Conservation (phyloP, 2,329 filamentous ascomycete genomes). For the Trichophyton schoenleinii region DNA sequence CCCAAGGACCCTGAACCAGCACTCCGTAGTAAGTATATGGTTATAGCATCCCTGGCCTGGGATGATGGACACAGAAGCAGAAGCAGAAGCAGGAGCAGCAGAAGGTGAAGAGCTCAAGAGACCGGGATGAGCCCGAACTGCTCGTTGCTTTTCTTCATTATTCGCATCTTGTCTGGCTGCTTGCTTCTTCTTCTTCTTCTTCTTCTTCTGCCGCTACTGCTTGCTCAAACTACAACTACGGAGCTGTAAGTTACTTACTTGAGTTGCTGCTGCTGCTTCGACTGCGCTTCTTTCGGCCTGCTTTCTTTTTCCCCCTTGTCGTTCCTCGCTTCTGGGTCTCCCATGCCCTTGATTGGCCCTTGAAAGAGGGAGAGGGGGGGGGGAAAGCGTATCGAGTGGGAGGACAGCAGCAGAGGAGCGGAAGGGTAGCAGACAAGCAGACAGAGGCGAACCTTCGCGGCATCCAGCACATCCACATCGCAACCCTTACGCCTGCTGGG, state of each 20-base stretch:
- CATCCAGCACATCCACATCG: conserved; percentile 4
- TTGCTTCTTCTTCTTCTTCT: no score
- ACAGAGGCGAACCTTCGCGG: neutral
- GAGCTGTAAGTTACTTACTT: no score
- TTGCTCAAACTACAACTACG: no score
- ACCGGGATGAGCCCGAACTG: neutral
- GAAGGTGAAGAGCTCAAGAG: neutral
- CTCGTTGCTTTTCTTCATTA: neutral
- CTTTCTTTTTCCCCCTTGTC: neutral
- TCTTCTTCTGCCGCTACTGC: neutral
- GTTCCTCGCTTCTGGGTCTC: neutral
- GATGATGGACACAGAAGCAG: neutral
- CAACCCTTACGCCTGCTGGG: neutral
- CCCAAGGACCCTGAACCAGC: neutral
- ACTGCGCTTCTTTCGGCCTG: neutral
- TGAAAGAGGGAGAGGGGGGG: neutral
- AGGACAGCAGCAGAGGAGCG: no score
- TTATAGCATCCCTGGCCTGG: neutral
- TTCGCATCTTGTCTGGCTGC: neutral
- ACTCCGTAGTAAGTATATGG: no score
- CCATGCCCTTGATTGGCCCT: neutral
- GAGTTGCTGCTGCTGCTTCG: neutral
- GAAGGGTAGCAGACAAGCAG: no score
- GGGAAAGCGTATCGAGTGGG: no score
- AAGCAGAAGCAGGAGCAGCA: neutral